Evolutionary conservation across 495 filamentous ascomycete genomes (phyloP).

Genomic region (Penicillium paradoxum): DNA sequence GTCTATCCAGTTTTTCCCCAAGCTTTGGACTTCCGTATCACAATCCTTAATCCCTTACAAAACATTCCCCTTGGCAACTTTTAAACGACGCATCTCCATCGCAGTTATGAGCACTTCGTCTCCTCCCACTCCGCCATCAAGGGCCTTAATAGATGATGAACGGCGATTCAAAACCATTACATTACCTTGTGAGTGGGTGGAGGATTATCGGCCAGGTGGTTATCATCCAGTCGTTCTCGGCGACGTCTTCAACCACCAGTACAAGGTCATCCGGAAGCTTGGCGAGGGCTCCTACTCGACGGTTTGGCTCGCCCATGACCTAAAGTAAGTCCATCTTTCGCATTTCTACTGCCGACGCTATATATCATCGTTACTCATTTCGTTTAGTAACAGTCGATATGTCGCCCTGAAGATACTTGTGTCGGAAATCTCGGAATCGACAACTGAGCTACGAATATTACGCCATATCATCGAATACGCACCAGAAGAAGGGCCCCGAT

Average conservation of each 20-base stretch:
- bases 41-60: not conserved
- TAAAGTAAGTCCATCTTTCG: slow-evolving; percentile 15
- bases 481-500: slow-evolving; percentile 11
- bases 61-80: slow-evolving; percentile 2
- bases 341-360: not conserved
- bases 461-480: slow-evolving; percentile 21
- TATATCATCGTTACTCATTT: slow-evolving; percentile 12
- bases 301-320: slow-evolving; percentile 42
- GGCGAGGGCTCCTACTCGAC: slow-evolving; percentile 42
- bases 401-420: slow-evolving; percentile 38
- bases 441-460: slow-evolving; percentile 22
- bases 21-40: not conserved
- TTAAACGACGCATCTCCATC: slow-evolving; percentile 2
- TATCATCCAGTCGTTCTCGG: slow-evolving; percentile 43
- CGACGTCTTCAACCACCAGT: slow-evolving; percentile 35
- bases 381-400: slow-evolving; percentile 19
- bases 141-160: slow-evolving; percentile 1
- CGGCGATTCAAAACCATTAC: slow-evolving; percentile 16
- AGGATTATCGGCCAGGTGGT: slow-evolving; percentile 33
- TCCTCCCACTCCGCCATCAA: slow-evolving; percentile 13
- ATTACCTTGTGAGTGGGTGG: slow-evolving; percentile 13
- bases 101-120: slow-evolving; percentile 8
- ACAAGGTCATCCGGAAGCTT: slow-evolving; percentile 42
- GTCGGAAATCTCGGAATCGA: slow-evolving; percentile 17
- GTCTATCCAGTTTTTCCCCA: slow-evolving; percentile 1